Conservation (phyloP, 169 alveolate genomes). For the Plasmodium relictum region DNA sequence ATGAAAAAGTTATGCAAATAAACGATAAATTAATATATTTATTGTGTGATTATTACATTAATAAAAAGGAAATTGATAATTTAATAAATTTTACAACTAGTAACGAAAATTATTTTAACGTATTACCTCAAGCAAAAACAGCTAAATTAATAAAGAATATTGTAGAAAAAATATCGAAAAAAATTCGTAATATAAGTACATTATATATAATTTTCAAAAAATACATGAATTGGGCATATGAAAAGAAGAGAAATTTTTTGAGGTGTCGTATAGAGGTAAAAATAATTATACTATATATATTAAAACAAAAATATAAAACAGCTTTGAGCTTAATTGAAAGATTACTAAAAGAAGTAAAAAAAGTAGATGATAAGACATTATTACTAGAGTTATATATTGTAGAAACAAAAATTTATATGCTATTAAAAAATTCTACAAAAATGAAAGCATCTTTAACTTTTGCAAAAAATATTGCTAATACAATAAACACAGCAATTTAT, state of each 20-base stretch:
- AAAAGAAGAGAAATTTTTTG: conserved; percentile 94
- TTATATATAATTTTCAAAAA: conserved; percentile 90
- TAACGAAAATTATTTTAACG: conserved; percentile 84
- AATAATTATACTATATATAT: conserved; percentile 91
- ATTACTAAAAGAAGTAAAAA: conserved; percentile 93
- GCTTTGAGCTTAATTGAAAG: conserved; percentile 91
- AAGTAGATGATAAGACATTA: conserved; percentile 95
- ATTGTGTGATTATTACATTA: conserved; percentile 72
- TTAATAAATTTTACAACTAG: conserved; percentile 82
- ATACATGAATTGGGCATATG: conserved; percentile 94
- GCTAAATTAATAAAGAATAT: conserved; percentile 83
- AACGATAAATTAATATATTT: conserved; percentile 70
- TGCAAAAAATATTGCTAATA: conserved; percentile 95
- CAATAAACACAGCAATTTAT: conserved; percentile 95
- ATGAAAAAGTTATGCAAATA: conserved; percentile 72
- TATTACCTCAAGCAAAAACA: conserved; percentile 87
- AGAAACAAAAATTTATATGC: conserved; percentile 94
- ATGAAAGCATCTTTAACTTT: conserved; percentile 96
- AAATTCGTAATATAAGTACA: conserved; percentile 80
- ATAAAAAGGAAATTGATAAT: conserved; percentile 80
- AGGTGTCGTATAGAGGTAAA: conserved; percentile 94
- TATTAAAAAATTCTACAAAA: conserved; percentile 93
- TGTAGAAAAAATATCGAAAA: conserved; percentile 84
- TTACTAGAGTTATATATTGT: conserved; percentile 94
- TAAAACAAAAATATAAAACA: conserved; percentile 87